A percentile compares a stretch with the other conserved stretches of the same genome.
Conservation (phyloP, 768 basidiomycete genomes). For the Russula sp. region DNA sequence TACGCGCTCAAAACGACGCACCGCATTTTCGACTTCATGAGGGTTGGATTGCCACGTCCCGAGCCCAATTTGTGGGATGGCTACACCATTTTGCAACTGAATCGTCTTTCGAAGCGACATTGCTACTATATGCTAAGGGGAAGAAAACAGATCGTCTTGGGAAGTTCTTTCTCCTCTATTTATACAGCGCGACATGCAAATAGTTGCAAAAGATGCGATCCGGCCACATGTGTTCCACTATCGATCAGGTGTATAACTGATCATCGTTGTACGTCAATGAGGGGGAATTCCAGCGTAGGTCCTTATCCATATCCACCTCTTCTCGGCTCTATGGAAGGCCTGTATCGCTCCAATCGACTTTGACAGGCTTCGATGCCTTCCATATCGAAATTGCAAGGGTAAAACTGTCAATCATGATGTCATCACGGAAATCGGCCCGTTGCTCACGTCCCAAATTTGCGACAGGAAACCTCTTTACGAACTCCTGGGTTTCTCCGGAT, state of each 20-base stretch:
- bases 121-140: slow-evolving; percentile 1
- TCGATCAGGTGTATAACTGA: too few relatives aligned
- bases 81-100: slow-evolving; percentile 47
- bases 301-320: neutral
- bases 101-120: slow-evolving; percentile 46
- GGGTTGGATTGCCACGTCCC: slow-evolving; percentile 81
- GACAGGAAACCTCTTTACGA: too few relatives aligned
- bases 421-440: neutral
- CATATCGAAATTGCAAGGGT: too few relatives aligned
- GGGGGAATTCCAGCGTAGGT: neutral
- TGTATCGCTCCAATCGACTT: neutral
- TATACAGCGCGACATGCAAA: neutral
- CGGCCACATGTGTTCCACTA: too few relatives aligned
- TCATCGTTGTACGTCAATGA: neutral
- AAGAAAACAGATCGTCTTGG: neutral
- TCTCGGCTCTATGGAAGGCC: neutral
- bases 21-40: slow-evolving; percentile 71
- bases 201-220: neutral
- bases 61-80: slow-evolving; percentile 74
- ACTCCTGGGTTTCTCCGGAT: too few relatives aligned
- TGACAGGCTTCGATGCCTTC: neutral
- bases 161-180: too few relatives aligned
- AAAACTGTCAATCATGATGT: neutral
- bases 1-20: slow-evolving; percentile 33
- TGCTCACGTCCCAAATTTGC: neutral